Evolutionary conservation across 73 alveolate species (phyloP), one percentile per base, ranked within the genome.

Genomic region (Paramecium octaurelia): DNA sequence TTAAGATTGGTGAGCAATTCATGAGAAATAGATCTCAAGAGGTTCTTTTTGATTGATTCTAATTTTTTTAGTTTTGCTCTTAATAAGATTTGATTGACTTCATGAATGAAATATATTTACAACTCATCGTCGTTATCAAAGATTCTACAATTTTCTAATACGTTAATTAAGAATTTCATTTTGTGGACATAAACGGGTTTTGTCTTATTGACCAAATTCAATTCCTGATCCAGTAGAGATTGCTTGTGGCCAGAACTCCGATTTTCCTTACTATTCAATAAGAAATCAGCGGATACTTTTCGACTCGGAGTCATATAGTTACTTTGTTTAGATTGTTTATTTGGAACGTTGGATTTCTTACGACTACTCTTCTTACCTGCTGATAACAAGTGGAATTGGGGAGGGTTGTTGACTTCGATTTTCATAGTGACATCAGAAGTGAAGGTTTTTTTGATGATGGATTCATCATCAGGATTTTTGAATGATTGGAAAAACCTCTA

Each of bases 91-190:
- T 35, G 16, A 35, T 35, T 38, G 4, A 75, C 38, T 20, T 75
- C 88, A 38, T 75, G 88, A 21, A 75, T 75, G 34, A 75, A 75
- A 75, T 75, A 75, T 29, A 75, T 75, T 75, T 75, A 38, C 16
- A 64, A 27, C n/a, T 64, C 84, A 35, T 35, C 60, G 35, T 75
- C 88, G 16, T 38, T 42, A 35, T 75, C 88, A 21, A 75, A 29
- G 6, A 75, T 1, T 42, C 40, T 75, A 75, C 46, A 75, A 20
- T 75, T 75, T 20, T 75, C 88, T 23, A 75, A 29, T 42, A 75
- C 58, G 38, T 75, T 34, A 35, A 75, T 42, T 42, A 38, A 16
- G 24, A 75, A 75, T 75, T 75, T 75, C 57, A 75, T 38, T 36
- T 75, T 75, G 10, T 75, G 88, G 18, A 29, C 46, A 42, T 54